These are phyloP conservation scores for Candida wancherniae DNA, from an alignment of 805 yeast genomes.

Conservation along the genomic window DNA sequence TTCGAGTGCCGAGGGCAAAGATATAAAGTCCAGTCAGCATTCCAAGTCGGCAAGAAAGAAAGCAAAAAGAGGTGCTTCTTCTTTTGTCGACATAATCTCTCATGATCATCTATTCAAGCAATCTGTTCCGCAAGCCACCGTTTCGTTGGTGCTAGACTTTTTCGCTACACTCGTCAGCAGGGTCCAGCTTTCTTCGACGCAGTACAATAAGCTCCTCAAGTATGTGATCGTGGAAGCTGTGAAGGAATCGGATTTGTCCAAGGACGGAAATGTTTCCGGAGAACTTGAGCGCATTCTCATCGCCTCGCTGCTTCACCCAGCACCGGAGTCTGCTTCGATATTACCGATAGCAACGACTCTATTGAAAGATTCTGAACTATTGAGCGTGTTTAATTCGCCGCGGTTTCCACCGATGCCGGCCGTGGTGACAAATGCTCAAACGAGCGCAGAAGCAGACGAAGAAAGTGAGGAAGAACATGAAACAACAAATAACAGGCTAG, in stretches of 20 bases:
- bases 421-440: constrained; percentile 1
- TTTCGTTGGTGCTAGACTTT: constrained; percentile 38
- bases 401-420: constrained; percentile 54
- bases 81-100: constrained; percentile 64
- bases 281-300: constrained; percentile 41
- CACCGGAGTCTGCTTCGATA: constrained; percentile 55
- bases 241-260: constrained; percentile 21
- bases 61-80: constrained; percentile 39
- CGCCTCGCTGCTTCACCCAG: constrained; percentile 64
- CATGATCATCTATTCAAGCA: constrained; percentile 54
- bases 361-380: constrained; percentile 44
- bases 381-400: constrained; percentile 67
- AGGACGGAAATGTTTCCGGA: constrained; percentile 21
- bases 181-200: constrained; percentile 55
- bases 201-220: constrained; percentile 51
- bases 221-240: constrained; percentile 34
- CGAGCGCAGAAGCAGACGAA: constrained; percentile 5
- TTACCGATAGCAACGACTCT: constrained; percentile 64
- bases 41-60: constrained; percentile 26
- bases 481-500: too few species aligned
- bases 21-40: constrained; percentile 7
- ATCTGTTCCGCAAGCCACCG: constrained; percentile 36
- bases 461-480: constrained; percentile 7
- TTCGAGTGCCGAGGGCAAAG: constrained; percentile 2
- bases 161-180: constrained; percentile 45